Base-by-base conservation (phyloP, 2,329 filamentous ascomycete species). In the Davidsoniella eucalypti region DNA sequence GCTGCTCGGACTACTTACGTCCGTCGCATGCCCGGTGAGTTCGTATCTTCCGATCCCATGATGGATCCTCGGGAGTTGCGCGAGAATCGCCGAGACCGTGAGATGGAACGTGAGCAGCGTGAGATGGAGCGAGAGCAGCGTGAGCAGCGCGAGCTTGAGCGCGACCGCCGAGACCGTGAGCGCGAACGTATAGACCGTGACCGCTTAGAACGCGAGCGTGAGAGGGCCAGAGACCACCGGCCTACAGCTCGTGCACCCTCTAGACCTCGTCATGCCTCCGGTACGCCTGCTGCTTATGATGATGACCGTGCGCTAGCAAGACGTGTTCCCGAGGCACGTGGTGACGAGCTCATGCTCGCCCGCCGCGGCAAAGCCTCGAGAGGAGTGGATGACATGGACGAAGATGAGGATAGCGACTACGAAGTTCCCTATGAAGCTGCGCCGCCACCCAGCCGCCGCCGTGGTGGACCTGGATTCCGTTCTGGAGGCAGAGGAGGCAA, bases 401-500 rank as follows among this genome's bases (percentile, higher is more conserved):
- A 50, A 7, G 52, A 53, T 29, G 52, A 53, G 16, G 47, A 47
- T 14, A 50, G 47, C 39, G 51, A 48, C 12, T 47, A 47, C 25
- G 44, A 47, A n/a, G 36, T n/a, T 38, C 25, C 9, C 38, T 26
- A 38, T 49, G 39, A 41, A 4, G 18, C 36, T 38, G 18, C 36
- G 8, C 39, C 23, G 6, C 47, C 29, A 33, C 29, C 26, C 8
- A n/a, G 18, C 38, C 47, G 41, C 10, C 41, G 26, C 12, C 47
- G 47, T 44, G 47, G 46, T 23, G 37, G 25, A 25, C 16, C 39
- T 43, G 39, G 21, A 18, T 50, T 50, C n/a, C 9, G 33, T 21
- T 38, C 26, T 21, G 26, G 47, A 4, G 25, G 26, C 17, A 50
- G 47, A 50, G 41, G 40, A 23, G 21, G 40, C 17, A 10, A 14